A percentile compares a stretch with the other conserved stretches of the same genome.
phyloP scores from a whole-genome alignment of 2,329 filamentous ascomycete species.

The Amylocarpus encephaloides region DNA sequence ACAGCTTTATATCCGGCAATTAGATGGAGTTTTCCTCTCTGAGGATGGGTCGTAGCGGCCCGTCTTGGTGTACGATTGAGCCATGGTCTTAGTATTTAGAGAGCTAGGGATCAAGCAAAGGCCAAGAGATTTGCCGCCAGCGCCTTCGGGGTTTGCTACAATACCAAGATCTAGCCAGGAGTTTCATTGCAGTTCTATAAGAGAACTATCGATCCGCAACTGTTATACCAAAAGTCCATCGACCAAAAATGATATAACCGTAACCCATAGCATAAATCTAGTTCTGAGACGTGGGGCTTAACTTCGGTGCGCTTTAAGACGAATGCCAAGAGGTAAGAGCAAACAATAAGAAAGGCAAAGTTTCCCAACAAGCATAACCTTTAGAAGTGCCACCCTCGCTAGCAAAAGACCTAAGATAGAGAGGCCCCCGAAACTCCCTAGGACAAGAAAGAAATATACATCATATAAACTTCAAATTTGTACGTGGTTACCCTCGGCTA shows the following conservation, averaged over 20 bases:
- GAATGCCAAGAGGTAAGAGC: neutral
- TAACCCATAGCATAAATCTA: neutral
- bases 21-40: neutral
- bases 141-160: neutral
- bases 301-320: neutral
- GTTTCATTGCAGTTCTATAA: constrained; percentile 1
- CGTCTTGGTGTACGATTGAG: neutral
- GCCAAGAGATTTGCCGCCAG: neutral
- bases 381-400: neutral
- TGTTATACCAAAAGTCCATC: constrained; percentile 39
- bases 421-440: too few species aligned
- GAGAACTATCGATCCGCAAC: constrained; percentile 38
- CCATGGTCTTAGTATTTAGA: neutral
- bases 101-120: neutral
- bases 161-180: constrained; percentile 2
- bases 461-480: too few species aligned
- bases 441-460: too few species aligned
- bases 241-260: constrained; percentile 4
- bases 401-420: too few species aligned
- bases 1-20: neutral
- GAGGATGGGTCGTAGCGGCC: neutral
- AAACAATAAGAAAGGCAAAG: neutral
- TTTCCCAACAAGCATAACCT: neutral
- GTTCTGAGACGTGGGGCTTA: neutral
- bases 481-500: too few species aligned